Evolutionary conservation across 768 basidiomycete species (phyloP), one percentile per base, ranked within the genome.

Genomic region (Fomitopsis serialis): DNA sequence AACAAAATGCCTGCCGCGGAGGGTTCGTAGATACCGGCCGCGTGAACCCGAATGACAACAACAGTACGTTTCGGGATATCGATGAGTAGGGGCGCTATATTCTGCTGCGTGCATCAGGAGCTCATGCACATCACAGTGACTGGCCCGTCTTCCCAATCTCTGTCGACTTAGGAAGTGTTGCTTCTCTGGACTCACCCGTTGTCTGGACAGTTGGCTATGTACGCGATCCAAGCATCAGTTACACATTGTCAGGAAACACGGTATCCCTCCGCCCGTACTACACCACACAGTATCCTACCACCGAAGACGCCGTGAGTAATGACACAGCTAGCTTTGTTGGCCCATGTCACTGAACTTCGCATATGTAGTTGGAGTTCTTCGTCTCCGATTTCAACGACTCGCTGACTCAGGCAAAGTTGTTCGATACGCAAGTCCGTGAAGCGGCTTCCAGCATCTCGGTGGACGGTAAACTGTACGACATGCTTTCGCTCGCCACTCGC

Each of bases 151-250:
- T 58, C 48, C 66, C 55, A 8, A 55, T 69, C 22, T 48, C 68
- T 1, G 48, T 58, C 5, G 59, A 67, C 36, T 60, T 68, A 6
- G 66, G 68, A 2, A 50, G 5, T 8, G 61, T 67, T 21, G 35
- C 40, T 10, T 45, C 46, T 17, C 62, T 61, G 0, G 36, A 50
- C 5, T 34, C 29, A 1, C 61, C 68, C 0, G 50, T 64, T 7
- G 60, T 65, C 2, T 68, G 66, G 65, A 54, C 63, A 0, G 53
- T 69, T 9, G 67, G 68, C 9, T 60, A 60, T 44, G 53, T 61
- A 1, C 56, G 63, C 6, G 61, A 69, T 44, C 64, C 63, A 7
- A 55, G 58, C 1, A 54, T 66, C 42, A 36, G 48, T 22, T 68
- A 63, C 36, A 60, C 54, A 0, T 23, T 60, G 3, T 34, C 27